Base-by-base conservation (phyloP, 202 grass and related monocot species). In the Hordeum pubiflorum region DNA sequence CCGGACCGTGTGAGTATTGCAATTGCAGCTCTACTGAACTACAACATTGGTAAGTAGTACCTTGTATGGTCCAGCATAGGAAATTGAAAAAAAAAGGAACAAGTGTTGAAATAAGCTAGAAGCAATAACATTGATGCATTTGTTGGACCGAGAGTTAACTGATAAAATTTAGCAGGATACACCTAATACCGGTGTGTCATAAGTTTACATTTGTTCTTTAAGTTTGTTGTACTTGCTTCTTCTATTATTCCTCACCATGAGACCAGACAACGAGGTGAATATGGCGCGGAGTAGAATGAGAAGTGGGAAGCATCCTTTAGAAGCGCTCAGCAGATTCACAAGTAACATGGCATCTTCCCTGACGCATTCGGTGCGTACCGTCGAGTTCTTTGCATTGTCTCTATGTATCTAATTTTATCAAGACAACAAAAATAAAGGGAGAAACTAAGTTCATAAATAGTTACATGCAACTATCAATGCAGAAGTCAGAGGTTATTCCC, bases 11-110 rank as follows among this genome's bases (percentile, higher is more conserved):
- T 73, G 10, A 58, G 79, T 27, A 79, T 93, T 67, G 43, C 83
- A 71, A 40, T 86, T 58, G 62, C 82, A 72, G 79, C 75, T 86
- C 80, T 93, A 58, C 33, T 91, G 64, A 84, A 87, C 54, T 86
- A 89, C 76, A 93, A 82, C 82, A 88, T 84, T 4, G 64, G 91
- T 93, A 83, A 84, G 86, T 52, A 84, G 86, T 52, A 78, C 27
- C 34, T 52, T 38, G 13, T 26, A 52, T 3, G 48, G 66, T 73
- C 12, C 33, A 50, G 6, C 55, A 56, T 17, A 43, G 52, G 12
- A 61, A 20, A 44, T 18, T 22, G 17, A 20, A 48, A 54, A 54
- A 54, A 38, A 5, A 6, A 4, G 23, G 33, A 77, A 39, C 9
- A 22, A 58, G 26, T 9, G 13, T 27, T 29, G 4, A 31, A 57